Percentiles rank a stretch among this genome's conserved stretches.
Conservation (phyloP, 2,329 filamentous ascomycete genomes). For the Neocatenulostroma microsporum region DNA sequence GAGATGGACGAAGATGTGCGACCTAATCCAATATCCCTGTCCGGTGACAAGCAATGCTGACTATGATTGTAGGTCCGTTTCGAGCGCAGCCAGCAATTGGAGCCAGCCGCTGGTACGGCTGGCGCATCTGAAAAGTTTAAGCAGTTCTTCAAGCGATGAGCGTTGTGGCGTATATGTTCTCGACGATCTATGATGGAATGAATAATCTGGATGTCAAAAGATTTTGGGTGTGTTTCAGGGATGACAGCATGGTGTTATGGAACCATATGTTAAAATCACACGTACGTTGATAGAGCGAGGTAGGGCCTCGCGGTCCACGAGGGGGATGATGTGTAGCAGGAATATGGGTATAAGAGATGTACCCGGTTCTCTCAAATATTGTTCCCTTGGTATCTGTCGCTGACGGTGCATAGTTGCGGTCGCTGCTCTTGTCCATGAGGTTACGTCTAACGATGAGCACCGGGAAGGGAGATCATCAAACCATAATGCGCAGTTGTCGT, state of each 20-base stretch:
- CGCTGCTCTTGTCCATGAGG: no score
- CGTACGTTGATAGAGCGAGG: not conserved
- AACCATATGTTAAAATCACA: not conserved
- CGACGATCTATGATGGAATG: not conserved
- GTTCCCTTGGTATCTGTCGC: no score
- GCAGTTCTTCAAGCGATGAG: slow-evolving; percentile 39
- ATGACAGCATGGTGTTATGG: not conserved
- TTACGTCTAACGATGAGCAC: no score
- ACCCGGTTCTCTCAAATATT: no score
- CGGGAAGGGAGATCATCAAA: no score
- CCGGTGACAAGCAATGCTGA: slow-evolving; percentile 17
- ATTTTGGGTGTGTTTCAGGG: not conserved
- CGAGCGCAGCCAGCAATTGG: slow-evolving; percentile 49
- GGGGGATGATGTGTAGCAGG: no score
- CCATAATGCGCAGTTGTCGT: no score
- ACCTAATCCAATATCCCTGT: no score
- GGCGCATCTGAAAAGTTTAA: slow-evolving; percentile 31
- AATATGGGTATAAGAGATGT: no score
- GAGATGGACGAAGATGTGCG: slow-evolving; percentile 85
- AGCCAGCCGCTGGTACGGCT: slow-evolving; percentile 32
- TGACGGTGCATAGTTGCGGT: no score
- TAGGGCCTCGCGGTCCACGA: not conserved
- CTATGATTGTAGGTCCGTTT: slow-evolving; percentile 45
- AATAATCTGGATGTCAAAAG: not conserved
- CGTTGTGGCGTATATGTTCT: not conserved